A percentile compares a stretch with the other conserved stretches of the same genome.
Conservation (phyloP, 345 rosid genomes). For the Salix viminalis region DNA sequence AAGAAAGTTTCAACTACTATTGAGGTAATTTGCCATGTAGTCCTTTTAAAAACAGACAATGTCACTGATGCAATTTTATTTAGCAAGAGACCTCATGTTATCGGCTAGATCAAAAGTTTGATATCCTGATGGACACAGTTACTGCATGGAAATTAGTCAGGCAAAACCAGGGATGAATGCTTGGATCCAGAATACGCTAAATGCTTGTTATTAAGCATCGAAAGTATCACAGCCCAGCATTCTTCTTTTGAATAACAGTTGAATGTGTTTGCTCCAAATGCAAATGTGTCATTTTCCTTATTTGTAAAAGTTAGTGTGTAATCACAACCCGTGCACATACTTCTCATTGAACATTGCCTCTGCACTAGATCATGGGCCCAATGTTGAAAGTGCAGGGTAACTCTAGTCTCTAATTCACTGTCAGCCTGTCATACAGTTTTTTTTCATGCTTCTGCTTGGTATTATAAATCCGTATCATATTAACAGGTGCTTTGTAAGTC, state of each 20-base stretch:
- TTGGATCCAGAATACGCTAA: neutral
- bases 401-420: neutral
- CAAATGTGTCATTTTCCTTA: neutral
- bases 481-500: conserved; percentile 83
- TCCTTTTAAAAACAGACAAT: neutral
- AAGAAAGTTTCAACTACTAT: conserved; percentile 88
- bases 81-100: neutral
- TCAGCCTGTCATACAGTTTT: neutral
- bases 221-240: neutral
- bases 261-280: neutral
- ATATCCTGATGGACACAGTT: neutral
- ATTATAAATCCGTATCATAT: neutral
- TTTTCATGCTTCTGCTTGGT: neutral
- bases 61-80: neutral
- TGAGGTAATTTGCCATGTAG: conserved; percentile 44
- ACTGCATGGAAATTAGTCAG: neutral
- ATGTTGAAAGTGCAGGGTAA: neutral
- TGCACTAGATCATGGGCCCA: neutral
- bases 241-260: neutral
- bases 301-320: neutral
- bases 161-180: neutral
- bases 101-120: neutral
- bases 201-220: neutral
- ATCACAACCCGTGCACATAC: neutral
- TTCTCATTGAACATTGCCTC: neutral